Percentiles rank a stretch among this genome's conserved stretches.
phyloP scores from a whole-genome alignment of 495 filamentous ascomycete genomes.

The Aspergillus avenaceus region DNA sequence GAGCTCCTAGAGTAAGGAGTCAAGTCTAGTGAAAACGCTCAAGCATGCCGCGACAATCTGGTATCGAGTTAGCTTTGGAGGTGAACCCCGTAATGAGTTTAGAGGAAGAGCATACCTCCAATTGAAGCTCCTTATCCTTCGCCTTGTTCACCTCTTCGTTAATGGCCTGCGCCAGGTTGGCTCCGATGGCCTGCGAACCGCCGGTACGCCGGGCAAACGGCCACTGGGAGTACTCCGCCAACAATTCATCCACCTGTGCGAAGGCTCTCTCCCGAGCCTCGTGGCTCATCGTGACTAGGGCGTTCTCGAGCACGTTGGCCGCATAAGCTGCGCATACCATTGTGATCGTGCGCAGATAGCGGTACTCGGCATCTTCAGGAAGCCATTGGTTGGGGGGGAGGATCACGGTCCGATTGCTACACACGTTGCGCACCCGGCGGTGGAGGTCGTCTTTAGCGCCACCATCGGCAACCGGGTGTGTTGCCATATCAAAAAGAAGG shows the following conservation, averaged over 20 bases:
- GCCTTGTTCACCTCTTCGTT: slow-evolving; percentile 77
- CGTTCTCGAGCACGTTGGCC: slow-evolving; percentile 96
- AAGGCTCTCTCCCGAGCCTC: slow-evolving; percentile 92
- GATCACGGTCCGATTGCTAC: slow-evolving; percentile 91
- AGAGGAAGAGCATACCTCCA: slow-evolving; percentile 64
- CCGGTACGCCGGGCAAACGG: slow-evolving; percentile 82
- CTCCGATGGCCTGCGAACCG: slow-evolving; percentile 75
- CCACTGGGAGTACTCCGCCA: slow-evolving; percentile 95
- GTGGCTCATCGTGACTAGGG: slow-evolving; percentile 87
- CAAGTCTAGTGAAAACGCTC: slow-evolving; percentile 93
- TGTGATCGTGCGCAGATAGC: slow-evolving; percentile 82
- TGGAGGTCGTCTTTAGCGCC: slow-evolving; percentile 97
- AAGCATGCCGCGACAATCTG: slow-evolving; percentile 90
- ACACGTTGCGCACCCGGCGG: slow-evolving; percentile 82
- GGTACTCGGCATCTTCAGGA: slow-evolving; percentile 89
- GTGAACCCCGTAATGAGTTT: not conserved
- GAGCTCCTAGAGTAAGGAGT: slow-evolving; percentile 71
- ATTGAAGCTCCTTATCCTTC: slow-evolving; percentile 89
- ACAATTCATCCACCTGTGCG: slow-evolving; percentile 91
- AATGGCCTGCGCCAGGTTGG: slow-evolving; percentile 86
- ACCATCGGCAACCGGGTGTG: slow-evolving; percentile 94
- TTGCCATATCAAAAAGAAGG: slow-evolving; percentile 99
- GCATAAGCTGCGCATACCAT: slow-evolving; percentile 99
- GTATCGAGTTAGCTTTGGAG: not conserved
- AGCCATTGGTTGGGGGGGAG: slow-evolving; percentile 78